Evolutionary conservation across 148 eudicot species (phyloP), one percentile per base, ranked within the genome.

Genomic region (Vaccinium darrowii): DNA sequence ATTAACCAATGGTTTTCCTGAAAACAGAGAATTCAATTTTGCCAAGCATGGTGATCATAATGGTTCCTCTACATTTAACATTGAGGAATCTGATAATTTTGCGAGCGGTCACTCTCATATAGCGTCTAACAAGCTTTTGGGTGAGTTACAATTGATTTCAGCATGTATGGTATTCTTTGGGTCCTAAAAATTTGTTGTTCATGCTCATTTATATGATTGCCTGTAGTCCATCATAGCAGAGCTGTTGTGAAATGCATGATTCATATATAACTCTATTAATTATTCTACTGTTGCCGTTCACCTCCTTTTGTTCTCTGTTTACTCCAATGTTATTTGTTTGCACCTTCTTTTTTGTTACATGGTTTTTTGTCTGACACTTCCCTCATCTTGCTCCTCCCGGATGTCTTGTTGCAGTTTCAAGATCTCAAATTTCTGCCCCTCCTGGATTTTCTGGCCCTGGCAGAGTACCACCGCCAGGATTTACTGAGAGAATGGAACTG

Each of bases 401-500:
- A 57, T 56, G 50, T 82, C 47, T 84, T 86, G 58, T 60, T 65
- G 49, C 89, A 97, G 99, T 58, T 65, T 81, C 98, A 62, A 93
- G 96, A 88, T 82, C 94, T 84, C 98, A 93, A 71, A 86, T 93
- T 79, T 91, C 96, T 49, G 98, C 98, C 52, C 99, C 99, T 52
- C 99, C 99, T 77, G 99, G 99, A 81, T 95, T 97, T 86, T 86
- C 94, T 36, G 86, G 76, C 3, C 95, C 96, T 57, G 91, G 86
- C 78, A 93, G 94, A 89, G 92, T 95, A 72, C 97, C 95, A 25
- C 97, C 98, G 16, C 99, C 98, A 36, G 99, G 99, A 69, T 97
- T 97, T 89, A 56, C 91, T 60, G 96, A 87, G 79, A 95, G 93
- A 89, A 85, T 83, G 81, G 95, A 90, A 56, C 94, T 87, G 36